Conservation (phyloP, 257 asterid genomes). For the Handroanthus guayacan region DNA sequence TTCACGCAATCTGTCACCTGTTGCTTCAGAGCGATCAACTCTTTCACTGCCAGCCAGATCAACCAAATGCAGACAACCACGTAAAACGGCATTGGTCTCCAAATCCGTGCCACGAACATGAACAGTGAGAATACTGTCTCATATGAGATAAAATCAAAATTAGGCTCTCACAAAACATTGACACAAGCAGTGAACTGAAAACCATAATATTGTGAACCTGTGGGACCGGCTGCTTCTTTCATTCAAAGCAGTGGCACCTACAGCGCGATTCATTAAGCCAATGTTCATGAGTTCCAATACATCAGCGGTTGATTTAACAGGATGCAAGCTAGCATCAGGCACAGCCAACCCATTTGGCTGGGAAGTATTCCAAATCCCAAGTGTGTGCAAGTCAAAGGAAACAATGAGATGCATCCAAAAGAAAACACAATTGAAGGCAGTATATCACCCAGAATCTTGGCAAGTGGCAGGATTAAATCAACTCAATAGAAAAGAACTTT, state of each 20-base stretch:
- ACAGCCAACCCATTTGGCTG: constrained; percentile 98
- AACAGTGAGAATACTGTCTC: constrained; percentile 83
- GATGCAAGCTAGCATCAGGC: constrained; percentile 96
- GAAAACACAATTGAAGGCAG: constrained; percentile 8
- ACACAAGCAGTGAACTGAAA: constrained; percentile 15
- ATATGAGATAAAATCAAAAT: constrained; percentile 30
- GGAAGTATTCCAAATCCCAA: constrained; percentile 90
- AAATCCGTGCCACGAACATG: constrained; percentile 91
- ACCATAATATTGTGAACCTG: constrained; percentile 53
- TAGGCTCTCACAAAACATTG: constrained; percentile 35
- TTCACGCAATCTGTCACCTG: constrained; percentile 93
- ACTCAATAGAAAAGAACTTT: constrained; percentile 9
- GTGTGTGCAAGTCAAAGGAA: constrained; percentile 87
- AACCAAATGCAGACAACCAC: constrained; percentile 94
- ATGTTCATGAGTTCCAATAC: constrained; percentile 84
- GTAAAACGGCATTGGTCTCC: constrained; percentile 77
- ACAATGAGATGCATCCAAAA: constrained; percentile 32
- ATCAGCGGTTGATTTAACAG: constrained; percentile 79
- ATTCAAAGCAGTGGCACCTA: constrained; percentile 93
- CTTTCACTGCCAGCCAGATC: constrained; percentile 99
- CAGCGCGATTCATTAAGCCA: constrained; percentile 89
- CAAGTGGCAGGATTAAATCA: neutral
- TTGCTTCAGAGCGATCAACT: constrained; percentile 91
- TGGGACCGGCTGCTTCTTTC: constrained; percentile 98
- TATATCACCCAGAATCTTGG: constrained; percentile 19